These are phyloP conservation scores for Aspergillus sp. DNA, from an alignment of 2,329 filamentous ascomycete genomes.

Conservation along the genomic window DNA sequence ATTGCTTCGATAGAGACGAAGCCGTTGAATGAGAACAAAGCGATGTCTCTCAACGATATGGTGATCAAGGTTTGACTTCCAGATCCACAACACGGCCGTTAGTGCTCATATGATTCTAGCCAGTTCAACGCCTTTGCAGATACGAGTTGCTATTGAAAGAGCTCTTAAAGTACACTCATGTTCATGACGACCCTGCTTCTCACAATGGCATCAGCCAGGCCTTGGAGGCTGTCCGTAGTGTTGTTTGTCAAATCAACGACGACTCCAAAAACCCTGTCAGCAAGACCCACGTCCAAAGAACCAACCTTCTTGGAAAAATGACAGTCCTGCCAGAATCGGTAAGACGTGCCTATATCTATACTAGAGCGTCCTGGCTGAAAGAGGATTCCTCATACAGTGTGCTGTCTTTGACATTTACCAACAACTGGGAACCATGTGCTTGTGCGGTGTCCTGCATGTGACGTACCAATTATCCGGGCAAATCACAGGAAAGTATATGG, in stretches of 20 bases:
- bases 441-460: conserved; percentile 81
- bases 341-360: background rate
- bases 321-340: conserved; percentile 62
- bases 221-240: conserved; percentile 68
- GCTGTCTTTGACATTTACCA: conserved; percentile 61
- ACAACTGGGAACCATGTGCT: conserved; percentile 72
- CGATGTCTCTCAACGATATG: conserved; percentile 78
- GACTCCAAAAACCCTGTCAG: conserved; percentile 75
- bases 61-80: conserved; percentile 72
- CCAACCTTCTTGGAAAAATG: conserved; percentile 80
- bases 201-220: conserved; percentile 77
- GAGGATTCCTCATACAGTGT: conserved; percentile 17
- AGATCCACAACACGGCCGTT: conserved; percentile 6
- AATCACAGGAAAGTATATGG: conserved; percentile 76
- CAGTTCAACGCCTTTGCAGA: conserved; percentile 87
- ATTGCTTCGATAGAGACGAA: conserved; percentile 68
- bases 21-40: conserved; percentile 65
- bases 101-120: conserved; percentile 52
- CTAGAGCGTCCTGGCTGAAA: background rate
- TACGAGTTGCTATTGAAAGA: conserved; percentile 87
- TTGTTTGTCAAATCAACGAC: conserved; percentile 76
- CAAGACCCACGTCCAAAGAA: conserved; percentile 72
- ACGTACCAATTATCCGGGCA: conserved; percentile 72
- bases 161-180: conserved; percentile 77
- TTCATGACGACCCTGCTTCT: conserved; percentile 78